Evolutionary conservation across 345 rosid species (phyloP).

Genomic region (Corchorus olitorius): DNA sequence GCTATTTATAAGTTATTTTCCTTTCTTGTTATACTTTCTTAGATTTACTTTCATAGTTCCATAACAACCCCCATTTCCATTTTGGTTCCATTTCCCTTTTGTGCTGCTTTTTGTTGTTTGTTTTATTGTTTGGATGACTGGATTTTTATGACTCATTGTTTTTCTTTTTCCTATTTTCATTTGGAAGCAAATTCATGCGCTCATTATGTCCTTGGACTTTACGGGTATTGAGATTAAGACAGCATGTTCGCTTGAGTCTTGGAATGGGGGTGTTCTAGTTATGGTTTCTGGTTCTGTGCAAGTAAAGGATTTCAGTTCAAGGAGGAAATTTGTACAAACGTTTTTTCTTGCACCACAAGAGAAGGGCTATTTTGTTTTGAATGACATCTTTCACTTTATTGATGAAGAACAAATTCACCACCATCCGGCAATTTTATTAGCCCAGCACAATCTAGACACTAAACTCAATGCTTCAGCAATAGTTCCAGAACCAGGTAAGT

Average conservation of each 20-base stretch:
- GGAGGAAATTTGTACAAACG: conserved; percentile 65
- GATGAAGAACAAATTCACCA: conserved; percentile 55
- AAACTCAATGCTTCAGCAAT: conserved; percentile 37
- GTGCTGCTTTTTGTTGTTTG: conserved; percentile 10
- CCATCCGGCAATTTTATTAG: conserved; percentile 53
- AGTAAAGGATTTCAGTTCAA: conserved; percentile 43
- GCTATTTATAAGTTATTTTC: not conserved
- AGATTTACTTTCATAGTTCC: not conserved
- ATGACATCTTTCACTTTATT: conserved; percentile 62
- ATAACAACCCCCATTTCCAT: not conserved
- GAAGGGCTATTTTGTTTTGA: conserved; percentile 67
- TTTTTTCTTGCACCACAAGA: conserved; percentile 82
- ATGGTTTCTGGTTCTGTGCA: conserved; percentile 73
- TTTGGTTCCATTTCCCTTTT: not conserved
- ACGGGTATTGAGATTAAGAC: conserved; percentile 70
- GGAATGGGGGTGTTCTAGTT: conserved; percentile 68
- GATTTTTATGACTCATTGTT: not conserved
- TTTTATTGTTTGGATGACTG: not conserved
- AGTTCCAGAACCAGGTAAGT: conserved; percentile 53
- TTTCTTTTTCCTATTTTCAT: not conserved
- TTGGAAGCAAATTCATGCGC: conserved; percentile 64
- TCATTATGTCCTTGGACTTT: conserved; percentile 49
- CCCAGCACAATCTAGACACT: conserved; percentile 43
- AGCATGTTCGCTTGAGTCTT: conserved; percentile 58
- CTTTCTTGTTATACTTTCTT: not conserved